Percentiles rank a stretch among this genome's conserved stretches.
These are phyloP conservation scores for Sugiyamaella americana DNA, from an alignment of 805 yeast species.

Conservation along the genomic window DNA sequence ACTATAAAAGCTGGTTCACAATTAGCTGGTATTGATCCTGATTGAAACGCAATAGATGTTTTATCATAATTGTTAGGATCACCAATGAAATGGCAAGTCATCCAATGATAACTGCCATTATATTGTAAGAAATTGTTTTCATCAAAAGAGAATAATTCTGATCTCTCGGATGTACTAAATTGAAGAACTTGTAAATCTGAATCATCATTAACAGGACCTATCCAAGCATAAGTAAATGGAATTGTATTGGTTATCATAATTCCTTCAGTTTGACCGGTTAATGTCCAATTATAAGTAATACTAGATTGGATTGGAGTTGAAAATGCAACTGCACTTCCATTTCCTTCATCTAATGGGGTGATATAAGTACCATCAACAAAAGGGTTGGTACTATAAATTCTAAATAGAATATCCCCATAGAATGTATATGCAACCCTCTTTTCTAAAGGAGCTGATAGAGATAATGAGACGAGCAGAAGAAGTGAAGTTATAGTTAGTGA, in stretches of 20 bases:
- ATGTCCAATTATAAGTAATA: not conserved
- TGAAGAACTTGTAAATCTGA: not conserved
- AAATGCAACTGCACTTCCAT: not conserved
- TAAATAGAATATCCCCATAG: not conserved
- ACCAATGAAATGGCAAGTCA: not conserved
- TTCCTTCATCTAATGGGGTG: not conserved
- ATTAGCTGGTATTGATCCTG: not conserved
- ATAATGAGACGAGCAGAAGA: not conserved
- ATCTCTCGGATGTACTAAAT: not conserved
- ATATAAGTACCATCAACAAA: not conserved
- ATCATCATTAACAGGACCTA: not conserved
- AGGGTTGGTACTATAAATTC: not conserved
- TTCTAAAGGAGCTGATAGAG: not conserved
- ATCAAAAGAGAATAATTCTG: not conserved
- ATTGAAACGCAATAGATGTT: not conserved
- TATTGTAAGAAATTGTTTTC: not conserved
- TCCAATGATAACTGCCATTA: not conserved
- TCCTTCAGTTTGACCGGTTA: not conserved
- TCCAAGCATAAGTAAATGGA: not conserved
- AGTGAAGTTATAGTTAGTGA: too few species aligned
- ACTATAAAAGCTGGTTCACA: not conserved
- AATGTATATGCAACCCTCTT: not conserved
- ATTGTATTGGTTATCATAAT: not conserved
- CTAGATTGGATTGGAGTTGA: not conserved
- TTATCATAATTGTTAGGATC: not conserved